A percentile compares a stretch with the other conserved stretches of the same genome.
phyloP scores from a whole-genome alignment of 1,284 basidiomycete species.

The Cryptococcus sp. region DNA sequence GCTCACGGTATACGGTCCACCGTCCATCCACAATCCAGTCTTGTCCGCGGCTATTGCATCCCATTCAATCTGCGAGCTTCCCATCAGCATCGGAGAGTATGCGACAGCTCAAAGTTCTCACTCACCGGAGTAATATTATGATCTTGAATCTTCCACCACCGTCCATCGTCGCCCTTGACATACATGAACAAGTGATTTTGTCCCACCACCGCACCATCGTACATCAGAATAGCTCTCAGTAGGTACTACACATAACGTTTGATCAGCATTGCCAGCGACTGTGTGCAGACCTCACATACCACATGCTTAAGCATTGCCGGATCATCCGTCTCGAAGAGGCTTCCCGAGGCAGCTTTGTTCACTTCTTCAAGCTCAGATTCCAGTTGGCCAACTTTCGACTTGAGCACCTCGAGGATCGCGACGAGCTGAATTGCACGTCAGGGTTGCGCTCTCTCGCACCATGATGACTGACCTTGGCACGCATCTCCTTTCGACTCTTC shows the following conservation, averaged over 20 bases:
- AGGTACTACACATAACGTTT: constrained; percentile 30
- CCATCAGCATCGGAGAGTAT: neutral
- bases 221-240: constrained; percentile 39
- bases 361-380: constrained; percentile 29
- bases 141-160: constrained; percentile 47
- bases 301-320: constrained; percentile 34
- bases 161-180: constrained; percentile 25
- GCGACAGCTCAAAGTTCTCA: constrained; percentile 4
- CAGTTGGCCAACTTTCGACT: constrained; percentile 25
- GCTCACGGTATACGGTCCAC: constrained; percentile 43
- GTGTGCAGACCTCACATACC: constrained; percentile 20
- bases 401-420: constrained; percentile 19
- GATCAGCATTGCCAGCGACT: neutral
- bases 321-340: constrained; percentile 40
- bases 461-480: constrained; percentile 31
- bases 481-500: constrained; percentile 30
- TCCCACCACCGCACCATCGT: constrained; percentile 43
- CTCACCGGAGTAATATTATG: constrained; percentile 33
- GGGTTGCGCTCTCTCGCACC: neutral
- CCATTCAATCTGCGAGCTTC: constrained; percentile 29
- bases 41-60: constrained; percentile 32
- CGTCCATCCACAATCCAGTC: constrained; percentile 47
- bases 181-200: constrained; percentile 44
- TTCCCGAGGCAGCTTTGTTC: constrained; percentile 18
- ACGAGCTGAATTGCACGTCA: constrained; percentile 22